Evolutionary conservation across 352 stramenopile species (phyloP).

Genomic region (Phytopythium aichiense): DNA sequence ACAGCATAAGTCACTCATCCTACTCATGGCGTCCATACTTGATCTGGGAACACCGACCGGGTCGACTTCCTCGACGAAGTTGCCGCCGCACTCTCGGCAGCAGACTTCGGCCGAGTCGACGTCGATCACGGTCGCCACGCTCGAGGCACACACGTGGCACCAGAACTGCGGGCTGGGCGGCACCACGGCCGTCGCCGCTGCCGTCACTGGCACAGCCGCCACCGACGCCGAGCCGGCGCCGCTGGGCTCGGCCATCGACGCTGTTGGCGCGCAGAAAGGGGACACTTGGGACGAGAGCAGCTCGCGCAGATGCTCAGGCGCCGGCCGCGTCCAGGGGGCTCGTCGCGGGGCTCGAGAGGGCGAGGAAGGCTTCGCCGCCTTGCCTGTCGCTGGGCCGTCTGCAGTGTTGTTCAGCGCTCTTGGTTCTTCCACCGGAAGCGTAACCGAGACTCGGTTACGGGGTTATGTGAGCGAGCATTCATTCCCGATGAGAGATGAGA

Average conservation of each 20-base stretch:
- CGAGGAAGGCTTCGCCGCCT: too few species aligned
- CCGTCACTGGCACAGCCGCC: conserved; percentile 15
- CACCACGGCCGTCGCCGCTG: conserved; percentile 7
- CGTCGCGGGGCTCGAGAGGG: background rate
- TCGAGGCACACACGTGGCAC: conserved; percentile 73
- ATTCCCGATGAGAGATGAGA: too few species aligned
- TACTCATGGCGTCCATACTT: background rate
- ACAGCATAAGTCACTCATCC: background rate
- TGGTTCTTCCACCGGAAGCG: too few species aligned
- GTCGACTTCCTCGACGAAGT: conserved; percentile 87
- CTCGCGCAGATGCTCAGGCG: background rate
- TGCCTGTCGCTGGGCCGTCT: too few species aligned
- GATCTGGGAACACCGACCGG: conserved; percentile 20
- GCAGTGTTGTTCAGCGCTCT: too few species aligned
- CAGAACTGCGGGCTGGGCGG: conserved; percentile 48
- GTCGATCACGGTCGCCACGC: conserved; percentile 58
- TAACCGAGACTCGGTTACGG: too few species aligned
- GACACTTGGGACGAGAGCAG: background rate
- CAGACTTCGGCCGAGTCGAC: conserved; percentile 59
- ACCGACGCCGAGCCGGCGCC: background rate
- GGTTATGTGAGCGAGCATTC: too few species aligned
- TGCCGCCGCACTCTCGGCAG: conserved; percentile 62
- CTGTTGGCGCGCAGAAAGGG: background rate
- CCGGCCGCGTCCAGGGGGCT: background rate
- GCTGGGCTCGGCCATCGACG: conserved; percentile 1